These are phyloP conservation scores for Penicillium mononematosum DNA, from an alignment of 495 filamentous ascomycete species.

Conservation along the genomic window DNA sequence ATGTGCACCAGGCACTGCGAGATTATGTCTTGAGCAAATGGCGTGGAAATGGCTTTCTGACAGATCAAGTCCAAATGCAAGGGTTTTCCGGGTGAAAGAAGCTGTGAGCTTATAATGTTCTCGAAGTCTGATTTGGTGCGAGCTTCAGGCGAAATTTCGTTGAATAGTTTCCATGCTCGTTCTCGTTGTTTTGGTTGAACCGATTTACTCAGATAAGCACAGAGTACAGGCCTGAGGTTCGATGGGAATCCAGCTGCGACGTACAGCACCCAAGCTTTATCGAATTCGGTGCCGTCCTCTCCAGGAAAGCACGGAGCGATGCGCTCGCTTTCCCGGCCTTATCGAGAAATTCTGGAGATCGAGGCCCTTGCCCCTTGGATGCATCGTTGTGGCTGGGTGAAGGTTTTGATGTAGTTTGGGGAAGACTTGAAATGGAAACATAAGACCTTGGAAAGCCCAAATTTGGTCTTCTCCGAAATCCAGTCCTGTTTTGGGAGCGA, in stretches of 20 bases:
- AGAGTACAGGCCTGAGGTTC: slow-evolving; percentile 31
- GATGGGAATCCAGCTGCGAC: slow-evolving; percentile 29
- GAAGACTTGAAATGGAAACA: slow-evolving; percentile 21
- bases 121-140: slow-evolving; percentile 41
- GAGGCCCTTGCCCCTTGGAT: neutral
- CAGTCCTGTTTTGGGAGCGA: slow-evolving; percentile 26
- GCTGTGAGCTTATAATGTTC: slow-evolving; percentile 31
- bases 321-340: slow-evolving; percentile 11
- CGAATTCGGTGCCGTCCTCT: slow-evolving; percentile 21
- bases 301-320: slow-evolving; percentile 24
- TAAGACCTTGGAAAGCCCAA: slow-evolving; percentile 31
- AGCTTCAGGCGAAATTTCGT: slow-evolving; percentile 30
- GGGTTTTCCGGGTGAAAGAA: slow-evolving; percentile 18
- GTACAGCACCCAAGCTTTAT: slow-evolving; percentile 41
- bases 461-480: slow-evolving; percentile 27
- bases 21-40: slow-evolving; percentile 20
- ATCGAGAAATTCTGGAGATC: neutral
- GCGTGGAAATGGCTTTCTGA: slow-evolving; percentile 28
- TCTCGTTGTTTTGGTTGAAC: slow-evolving; percentile 39
- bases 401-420: slow-evolving; percentile 1
- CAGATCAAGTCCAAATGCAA: slow-evolving; percentile 25
- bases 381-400: neutral
- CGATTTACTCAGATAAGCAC: slow-evolving; percentile 42
- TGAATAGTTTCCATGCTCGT: slow-evolving; percentile 43
- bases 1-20: slow-evolving; percentile 33